Evolutionary conservation across 495 filamentous ascomycete species (phyloP), one percentile per base, ranked within the genome.

Genomic region (Aspergillus nidulans): DNA sequence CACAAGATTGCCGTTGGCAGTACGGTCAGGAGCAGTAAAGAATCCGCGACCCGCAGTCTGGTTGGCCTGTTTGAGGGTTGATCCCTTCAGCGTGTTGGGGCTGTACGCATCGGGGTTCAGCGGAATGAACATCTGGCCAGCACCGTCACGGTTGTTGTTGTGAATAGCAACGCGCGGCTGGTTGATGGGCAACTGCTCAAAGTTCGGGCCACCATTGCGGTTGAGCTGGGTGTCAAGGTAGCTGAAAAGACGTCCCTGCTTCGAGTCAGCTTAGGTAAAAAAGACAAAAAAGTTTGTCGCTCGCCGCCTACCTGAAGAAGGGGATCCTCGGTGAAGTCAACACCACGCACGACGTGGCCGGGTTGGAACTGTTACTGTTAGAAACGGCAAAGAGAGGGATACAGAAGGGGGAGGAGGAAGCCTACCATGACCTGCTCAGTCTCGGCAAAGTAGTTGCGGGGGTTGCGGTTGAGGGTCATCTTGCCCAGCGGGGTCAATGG

Each of bases 181-280:
- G 75, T 91, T 91, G 69, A 90, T 85, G 9, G 87, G 87, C 6
- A 89, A 66, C 65, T 89, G 85, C 66, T 89, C 85, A 60, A 88
- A 89, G 75, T 91, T 91, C 59, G 86, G 83, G 15, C 83, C 84
- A 26, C 82, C 80, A 62, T 89, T 73, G 3, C 87, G 83, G 72
- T 89, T 88, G 10, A 88, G 60, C 61, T 88, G 85, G 3, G 87
- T 88, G 73, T 89, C 87, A 4, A 88, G 77, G 70, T 91, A 91
- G 47, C 83, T 86, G 71, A 85, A 89, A 40, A 89, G 69, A 49
- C 87, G 86, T 39, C 85, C 87, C 59, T n/a, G n/a, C n/a, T n/a
- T n/a, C n/a, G n/a, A n/a, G n/a, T n/a, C n/a, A n/a, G n/a, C n/a
- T n/a, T n/a, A n/a, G n/a, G n/a, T n/a, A n/a, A n/a, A n/a, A n/a